Conservation (phyloP, 331 rosid genomes). For the Rosa hybrid region DNA sequence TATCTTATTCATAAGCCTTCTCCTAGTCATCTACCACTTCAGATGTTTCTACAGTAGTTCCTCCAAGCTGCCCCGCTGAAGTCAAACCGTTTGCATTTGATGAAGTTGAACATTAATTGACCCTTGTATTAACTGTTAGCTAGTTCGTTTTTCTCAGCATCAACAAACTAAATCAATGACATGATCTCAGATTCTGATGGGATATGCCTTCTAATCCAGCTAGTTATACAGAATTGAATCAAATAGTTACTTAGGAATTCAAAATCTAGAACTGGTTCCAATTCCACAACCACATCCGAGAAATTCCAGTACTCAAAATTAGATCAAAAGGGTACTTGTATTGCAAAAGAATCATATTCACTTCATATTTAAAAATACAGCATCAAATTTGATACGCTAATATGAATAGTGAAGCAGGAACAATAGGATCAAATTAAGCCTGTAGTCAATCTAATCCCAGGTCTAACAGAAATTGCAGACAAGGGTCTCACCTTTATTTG, state of each 20-base stretch:
- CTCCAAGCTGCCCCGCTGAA: constrained; percentile 31
- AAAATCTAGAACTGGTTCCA: no score
- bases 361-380: background rate
- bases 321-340: no score
- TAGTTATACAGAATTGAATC: no score
- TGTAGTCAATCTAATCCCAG: background rate
- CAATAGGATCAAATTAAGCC: no score
- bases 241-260: no score
- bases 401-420: background rate
- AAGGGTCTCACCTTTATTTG: no score
- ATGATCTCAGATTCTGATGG: background rate
- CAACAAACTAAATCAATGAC: background rate
- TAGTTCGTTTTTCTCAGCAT: background rate
- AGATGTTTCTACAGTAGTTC: constrained; percentile 35
- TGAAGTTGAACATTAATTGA: background rate
- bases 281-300: no score
- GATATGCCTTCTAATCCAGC: no score
- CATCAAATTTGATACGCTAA: background rate
- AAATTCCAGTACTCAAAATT: no score
- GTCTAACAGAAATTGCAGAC: constrained; percentile 47
- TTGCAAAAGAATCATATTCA: no score
- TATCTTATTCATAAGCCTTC: constrained; percentile 56
- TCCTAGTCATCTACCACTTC: constrained; percentile 88
- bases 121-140: constrained; percentile 3
- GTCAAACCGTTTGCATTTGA: constrained; percentile 32